Percentiles rank a stretch among this genome's conserved stretches.
phyloP scores from a whole-genome alignment of 148 eudicot genomes.

The Chenopodium berlandieri region DNA sequence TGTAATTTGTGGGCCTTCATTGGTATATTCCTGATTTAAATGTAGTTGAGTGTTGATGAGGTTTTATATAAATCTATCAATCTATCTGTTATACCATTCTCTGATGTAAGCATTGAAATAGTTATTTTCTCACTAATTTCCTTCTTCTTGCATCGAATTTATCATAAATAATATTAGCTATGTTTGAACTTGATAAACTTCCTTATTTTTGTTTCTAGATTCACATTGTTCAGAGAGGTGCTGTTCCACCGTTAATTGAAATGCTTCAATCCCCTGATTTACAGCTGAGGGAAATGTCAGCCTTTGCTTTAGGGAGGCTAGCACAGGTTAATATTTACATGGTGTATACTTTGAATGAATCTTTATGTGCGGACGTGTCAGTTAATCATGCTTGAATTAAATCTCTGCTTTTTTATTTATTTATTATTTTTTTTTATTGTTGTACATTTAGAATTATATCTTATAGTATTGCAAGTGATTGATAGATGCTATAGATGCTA shows the following conservation, averaged over 20 bases:
- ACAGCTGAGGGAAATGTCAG: slow-evolving; percentile 87
- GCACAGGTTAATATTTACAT: slow-evolving; percentile 51
- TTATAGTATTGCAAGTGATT: background rate
- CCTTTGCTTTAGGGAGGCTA: slow-evolving; percentile 94
- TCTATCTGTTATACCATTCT: background rate
- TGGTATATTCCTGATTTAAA: background rate
- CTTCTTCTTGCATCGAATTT: background rate
- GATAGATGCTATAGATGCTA: background rate
- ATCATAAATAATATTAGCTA: background rate
- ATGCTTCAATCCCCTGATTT: slow-evolving; percentile 77
- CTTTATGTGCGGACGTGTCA: slow-evolving; percentile 7
- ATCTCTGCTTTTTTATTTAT: no score
- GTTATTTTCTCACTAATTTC: background rate
- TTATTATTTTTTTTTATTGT: background rate
- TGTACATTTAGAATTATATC: background rate
- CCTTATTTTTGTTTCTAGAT: slow-evolving; percentile 37
- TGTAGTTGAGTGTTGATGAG: background rate
- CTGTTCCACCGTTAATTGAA: slow-evolving; percentile 76
- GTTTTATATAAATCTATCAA: background rate
- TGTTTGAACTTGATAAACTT: background rate
- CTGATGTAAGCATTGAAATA: background rate
- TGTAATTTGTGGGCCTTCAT: background rate
- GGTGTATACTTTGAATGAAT: background rate
- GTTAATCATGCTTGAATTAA: background rate
- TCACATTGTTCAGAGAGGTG: slow-evolving; percentile 96